Base-by-base conservation (phyloP, 1,284 basidiomycete genomes). In the Laetiporus sulphureus region DNA sequence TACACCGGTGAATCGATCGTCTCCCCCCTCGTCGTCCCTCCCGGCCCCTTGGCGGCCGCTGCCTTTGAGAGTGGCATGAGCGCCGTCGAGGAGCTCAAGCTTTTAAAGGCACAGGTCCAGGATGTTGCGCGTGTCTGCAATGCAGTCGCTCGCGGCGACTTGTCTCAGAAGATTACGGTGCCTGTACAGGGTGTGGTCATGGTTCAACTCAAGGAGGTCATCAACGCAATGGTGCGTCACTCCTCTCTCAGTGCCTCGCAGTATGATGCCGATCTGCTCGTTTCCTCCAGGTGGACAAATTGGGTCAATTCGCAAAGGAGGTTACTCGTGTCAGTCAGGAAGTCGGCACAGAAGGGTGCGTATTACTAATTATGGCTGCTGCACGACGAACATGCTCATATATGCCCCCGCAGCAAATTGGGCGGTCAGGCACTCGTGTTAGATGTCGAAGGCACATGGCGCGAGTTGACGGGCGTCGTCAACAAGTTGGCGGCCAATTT, bases 121-220 rank as follows among this genome's bases (percentile, higher is more conserved):
- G 91, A 94, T 60, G 89, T 91, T 52, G 84, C 86, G 32, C 75
- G 92, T 29, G 94, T 98, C 23, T 97, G 94, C 66, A 93, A 93
- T 63, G 94, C 94, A 16, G 94, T 99, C 50, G 95, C 95, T 0
- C 75, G 83, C 18, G 94, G 94, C 23, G 95, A 99, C 62, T 67
- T 99, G 50, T 88, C 85, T 34, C 91, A 97, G 68, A 95, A 96
- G 71, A 96, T 99, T 52, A 94, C 90, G 32, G 93, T 97, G 5
- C 89, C 87, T 23, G 95, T 97, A 5, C 91, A 97, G 63, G 94
- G 94, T 51, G 87, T 89, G 45, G 91, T 95, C 46, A 96, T 99
- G 92, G 87, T 94, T 15, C 91, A 96, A 65, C 80, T 98, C 58
- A 97, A 97, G 73, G 91, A 97, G 53, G 93, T 95, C 54, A 96